These are phyloP conservation scores for Fimicolochytrium jonesii DNA, from an alignment of 192 early-diverging fungal genomes.

Conservation along the genomic window DNA sequence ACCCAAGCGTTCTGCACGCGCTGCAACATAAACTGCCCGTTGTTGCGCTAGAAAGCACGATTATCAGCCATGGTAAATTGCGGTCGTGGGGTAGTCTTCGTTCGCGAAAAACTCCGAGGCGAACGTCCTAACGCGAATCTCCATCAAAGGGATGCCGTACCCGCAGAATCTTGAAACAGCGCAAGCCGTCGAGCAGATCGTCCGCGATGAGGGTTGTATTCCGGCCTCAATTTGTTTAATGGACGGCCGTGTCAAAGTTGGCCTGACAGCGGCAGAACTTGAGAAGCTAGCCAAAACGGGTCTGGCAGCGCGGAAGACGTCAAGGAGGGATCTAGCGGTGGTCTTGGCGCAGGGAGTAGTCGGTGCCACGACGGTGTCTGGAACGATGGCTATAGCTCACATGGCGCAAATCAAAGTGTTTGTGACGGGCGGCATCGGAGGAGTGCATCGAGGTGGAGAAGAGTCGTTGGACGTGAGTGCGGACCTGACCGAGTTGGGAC, in stretches of 20 bases:
- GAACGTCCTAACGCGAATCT: too few species aligned
- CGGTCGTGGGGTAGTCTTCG: background rate
- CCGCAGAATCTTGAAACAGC: conserved; percentile 89
- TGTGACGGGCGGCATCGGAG: conserved; percentile 97
- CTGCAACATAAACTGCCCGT: conserved; percentile 63
- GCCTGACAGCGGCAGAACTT: conserved; percentile 62
- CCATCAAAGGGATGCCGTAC: conserved; percentile 83
- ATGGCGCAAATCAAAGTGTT: conserved; percentile 83
- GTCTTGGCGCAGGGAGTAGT: conserved; percentile 60
- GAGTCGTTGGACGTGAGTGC: conserved; percentile 80
- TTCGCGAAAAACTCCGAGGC: background rate
- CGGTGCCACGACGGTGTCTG: conserved; percentile 91
- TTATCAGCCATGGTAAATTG: conserved; percentile 79
- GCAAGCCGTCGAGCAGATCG: conserved; percentile 68
- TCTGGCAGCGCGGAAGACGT: conserved; percentile 68
- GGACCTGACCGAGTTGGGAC: conserved; percentile 85
- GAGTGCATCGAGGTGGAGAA: conserved; percentile 80
- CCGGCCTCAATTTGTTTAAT: conserved; percentile 91
- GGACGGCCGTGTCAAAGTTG: conserved; percentile 79
- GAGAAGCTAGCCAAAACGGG: conserved; percentile 60
- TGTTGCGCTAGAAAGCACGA: conserved; percentile 91
- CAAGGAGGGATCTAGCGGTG: conserved; percentile 75
- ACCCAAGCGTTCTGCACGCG: conserved; percentile 47
- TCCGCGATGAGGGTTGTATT: conserved; percentile 64
- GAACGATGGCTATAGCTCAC: conserved; percentile 86